Evolutionary conservation across 768 basidiomycete species (phyloP).

Genomic region (Cubamyces lactineus): DNA sequence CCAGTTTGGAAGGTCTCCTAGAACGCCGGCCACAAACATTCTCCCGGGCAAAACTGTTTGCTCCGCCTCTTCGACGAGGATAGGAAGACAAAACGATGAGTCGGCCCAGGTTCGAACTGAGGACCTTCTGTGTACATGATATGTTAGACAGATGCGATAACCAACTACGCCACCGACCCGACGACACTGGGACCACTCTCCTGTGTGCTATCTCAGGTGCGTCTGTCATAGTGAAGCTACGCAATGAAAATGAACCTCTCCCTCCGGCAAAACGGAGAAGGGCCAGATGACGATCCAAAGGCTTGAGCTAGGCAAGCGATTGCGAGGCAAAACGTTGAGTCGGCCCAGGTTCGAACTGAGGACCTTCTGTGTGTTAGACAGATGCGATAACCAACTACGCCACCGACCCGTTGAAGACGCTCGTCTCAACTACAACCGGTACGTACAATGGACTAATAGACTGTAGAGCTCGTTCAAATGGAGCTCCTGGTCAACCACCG

Average conservation of each 20-base stretch:
- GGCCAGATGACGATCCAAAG: no score
- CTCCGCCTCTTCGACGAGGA: neutral
- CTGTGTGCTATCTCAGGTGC: no score
- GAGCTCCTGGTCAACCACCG: no score
- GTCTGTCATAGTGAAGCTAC: no score
- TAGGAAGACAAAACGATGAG: constrained; percentile 8
- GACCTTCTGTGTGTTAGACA: constrained; percentile 84
- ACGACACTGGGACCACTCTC: no score
- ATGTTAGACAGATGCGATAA: constrained; percentile 86
- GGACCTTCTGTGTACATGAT: constrained; percentile 82
- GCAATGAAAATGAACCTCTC: no score
- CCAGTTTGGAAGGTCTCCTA: neutral
- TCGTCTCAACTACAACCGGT: no score
- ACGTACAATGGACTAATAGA: no score
- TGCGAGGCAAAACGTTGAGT: neutral
- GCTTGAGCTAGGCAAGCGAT: no score
- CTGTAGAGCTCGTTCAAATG: no score
- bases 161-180: constrained; percentile 74
- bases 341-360: constrained; percentile 70
- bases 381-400: constrained; percentile 86
- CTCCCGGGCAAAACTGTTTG: neutral
- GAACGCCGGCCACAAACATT: neutral
- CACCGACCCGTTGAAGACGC: constrained; percentile 46
- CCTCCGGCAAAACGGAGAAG: no score
- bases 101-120: constrained; percentile 68